Base-by-base conservation (phyloP, 2,329 filamentous ascomycete species). In the Macrophomina phaseolina region DNA sequence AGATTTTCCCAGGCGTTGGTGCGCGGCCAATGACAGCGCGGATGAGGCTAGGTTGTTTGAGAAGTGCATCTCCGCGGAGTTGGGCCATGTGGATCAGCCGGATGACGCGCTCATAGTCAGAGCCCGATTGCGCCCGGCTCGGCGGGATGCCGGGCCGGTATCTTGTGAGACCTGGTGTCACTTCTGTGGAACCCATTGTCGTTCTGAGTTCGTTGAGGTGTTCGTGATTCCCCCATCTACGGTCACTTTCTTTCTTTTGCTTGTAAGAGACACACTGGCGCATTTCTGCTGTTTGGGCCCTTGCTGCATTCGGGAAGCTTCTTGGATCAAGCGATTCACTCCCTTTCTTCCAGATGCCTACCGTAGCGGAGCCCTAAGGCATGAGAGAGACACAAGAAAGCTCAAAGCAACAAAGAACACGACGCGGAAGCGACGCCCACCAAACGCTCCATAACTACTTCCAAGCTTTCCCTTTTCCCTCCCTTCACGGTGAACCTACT, bases 31-130 rank as follows among this genome's bases (percentile, higher is more conserved):
- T 56, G n/a, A 40, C 16, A 16, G 36, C 11, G 42, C 48, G 30
- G 48, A 51, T 14, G 7, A 23, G 23, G 18, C 23, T 51, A 5
- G 48, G 23, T 9, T 9, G 23, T 12, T 23, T 23, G 8, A 8
- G 16, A 30, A 23, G 16, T n/a, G 55, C 38, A 42, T 58, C 55
- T 58, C 55, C 55, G 55, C 55, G 55, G 55, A 58, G 38, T 23
- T 23, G 23, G 23, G 23, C 23, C 23, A 56, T 56, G n/a, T 23
- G 32, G n/a, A 14, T 7, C 23, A 23, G 23, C 23, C 23, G 23
- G 23, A 3, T 23, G 23, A 23, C 23, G 23, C 23, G 23, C 23
- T 23, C 32, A 23, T n/a, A 30, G 38, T 9, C 4, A 40, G 36
- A 16, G 28, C 55, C 42, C 42, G 42, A 45, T 14, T 42, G 16